phyloP scores from a whole-genome alignment of 23 red algal species.

The Gracilaria gracilis region DNA sequence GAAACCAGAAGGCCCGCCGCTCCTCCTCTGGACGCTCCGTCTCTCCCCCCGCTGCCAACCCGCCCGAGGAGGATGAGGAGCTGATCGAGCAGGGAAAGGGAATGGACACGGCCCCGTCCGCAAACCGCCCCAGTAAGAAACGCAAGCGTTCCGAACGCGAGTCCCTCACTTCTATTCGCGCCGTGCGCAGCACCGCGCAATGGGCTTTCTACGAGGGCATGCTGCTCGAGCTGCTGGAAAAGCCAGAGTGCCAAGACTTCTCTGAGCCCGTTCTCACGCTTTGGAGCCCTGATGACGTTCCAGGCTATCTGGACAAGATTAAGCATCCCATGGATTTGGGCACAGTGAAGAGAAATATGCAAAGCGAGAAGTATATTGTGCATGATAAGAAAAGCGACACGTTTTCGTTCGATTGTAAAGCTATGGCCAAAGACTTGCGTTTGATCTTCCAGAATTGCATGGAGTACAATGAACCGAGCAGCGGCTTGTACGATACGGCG shows the following conservation, averaged over 20 bases:
- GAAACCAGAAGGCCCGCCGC: conserved; percentile 20
- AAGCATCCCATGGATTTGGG: conserved; percentile 94
- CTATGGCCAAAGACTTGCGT: conserved; percentile 72
- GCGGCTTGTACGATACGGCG: conserved; percentile 73
- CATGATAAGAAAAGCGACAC: conserved; percentile 26
- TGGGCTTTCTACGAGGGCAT: conserved; percentile 47
- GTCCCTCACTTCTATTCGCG: neutral
- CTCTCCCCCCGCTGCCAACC: neutral
- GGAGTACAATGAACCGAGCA: conserved; percentile 86
- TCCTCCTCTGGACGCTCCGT: conserved; percentile 14
- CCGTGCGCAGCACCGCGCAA: conserved; percentile 34
- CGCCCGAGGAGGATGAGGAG: conserved; percentile 39
- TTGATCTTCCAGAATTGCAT: conserved; percentile 87
- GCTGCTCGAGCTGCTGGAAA: conserved; percentile 32
- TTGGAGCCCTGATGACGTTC: conserved; percentile 82
- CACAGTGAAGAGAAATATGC: conserved; percentile 74
- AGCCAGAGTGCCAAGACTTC: conserved; percentile 65
- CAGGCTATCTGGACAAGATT: conserved; percentile 79
- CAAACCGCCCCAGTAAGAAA: conserved; percentile 10
- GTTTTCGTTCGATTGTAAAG: conserved; percentile 63
- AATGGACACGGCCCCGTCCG: neutral
- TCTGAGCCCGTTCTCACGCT: conserved; percentile 85
- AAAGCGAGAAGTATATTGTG: conserved; percentile 63
- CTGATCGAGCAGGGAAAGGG: conserved; percentile 15
- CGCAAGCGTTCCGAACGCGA: conserved; percentile 35